Percentiles rank a stretch among this genome's conserved stretches.
phyloP scores from a whole-genome alignment of 257 asterid genomes.

The Solanum gracilifrons region DNA sequence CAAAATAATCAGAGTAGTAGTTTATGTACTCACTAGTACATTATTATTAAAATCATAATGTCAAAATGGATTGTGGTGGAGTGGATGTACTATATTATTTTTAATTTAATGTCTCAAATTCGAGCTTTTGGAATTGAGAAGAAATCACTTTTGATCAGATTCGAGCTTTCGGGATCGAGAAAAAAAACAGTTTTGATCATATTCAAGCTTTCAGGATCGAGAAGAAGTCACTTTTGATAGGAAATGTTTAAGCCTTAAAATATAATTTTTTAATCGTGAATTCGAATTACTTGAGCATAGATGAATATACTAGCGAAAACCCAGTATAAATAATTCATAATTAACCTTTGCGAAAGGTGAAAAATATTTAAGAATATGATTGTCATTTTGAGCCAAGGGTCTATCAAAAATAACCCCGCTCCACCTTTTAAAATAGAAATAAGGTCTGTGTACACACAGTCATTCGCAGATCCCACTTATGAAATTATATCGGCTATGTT shows the following conservation, averaged over 20 bases:
- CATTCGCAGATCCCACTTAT: too few relatives aligned
- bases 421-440: too few relatives aligned
- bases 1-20: neutral
- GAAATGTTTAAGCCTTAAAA: neutral
- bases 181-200: too few relatives aligned
- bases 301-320: neutral
- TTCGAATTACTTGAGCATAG: neutral
- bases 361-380: neutral
- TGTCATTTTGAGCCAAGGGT: neutral
- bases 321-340: neutral
- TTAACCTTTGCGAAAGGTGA: neutral
- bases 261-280: neutral
- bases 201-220: neutral
- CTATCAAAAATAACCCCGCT: neutral
- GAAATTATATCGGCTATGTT: neutral
- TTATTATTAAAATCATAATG: neutral
- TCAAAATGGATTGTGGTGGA: neutral
- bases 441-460: too few relatives aligned
- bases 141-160: neutral
- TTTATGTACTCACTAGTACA: neutral
- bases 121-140: accelerated
- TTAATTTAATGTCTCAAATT: neutral
- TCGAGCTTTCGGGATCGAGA: accelerated
- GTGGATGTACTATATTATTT: neutral
- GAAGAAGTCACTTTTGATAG: neutral